Base-by-base conservation (phyloP, 768 basidiomycete species). In the Hypholoma fasciculare region DNA sequence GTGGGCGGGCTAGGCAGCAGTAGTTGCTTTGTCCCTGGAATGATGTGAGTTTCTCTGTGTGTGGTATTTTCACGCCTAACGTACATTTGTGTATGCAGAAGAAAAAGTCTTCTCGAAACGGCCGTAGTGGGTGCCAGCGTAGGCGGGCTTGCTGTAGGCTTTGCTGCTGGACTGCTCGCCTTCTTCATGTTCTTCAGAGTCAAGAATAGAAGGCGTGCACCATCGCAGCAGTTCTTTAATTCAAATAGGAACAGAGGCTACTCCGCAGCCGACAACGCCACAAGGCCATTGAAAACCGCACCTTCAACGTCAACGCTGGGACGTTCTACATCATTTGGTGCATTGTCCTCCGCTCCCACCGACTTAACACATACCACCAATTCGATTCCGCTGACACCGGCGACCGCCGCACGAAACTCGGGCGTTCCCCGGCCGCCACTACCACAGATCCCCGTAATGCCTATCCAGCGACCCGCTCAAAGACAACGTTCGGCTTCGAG, bases 11-110 rank as follows among this genome's bases (percentile, higher is more conserved):
- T 66, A 34, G 72, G 73, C 4, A 63, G 73, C 1, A 75, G 68
- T 14, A 67, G 64, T 16, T 83, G 83, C 58, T 68, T 83, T 19
- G 68, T 72, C n/a, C 72, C 75, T 6, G 71, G 70, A 12, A 63
- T 70, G n/a, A 65, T 76, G 74, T 74, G 63, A 39, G 71, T 60
- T 1, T 54, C 49, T 46, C 44, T 23, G 13, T 36, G 12, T 37
- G 16, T 46, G 19, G 38, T 23, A 26, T 30, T 8, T 17, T 16
- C 30, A 4, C 8, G 20, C 20, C 7, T 34, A 17, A 54, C 27
- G 26, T 3, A 34, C 38, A 13, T 39, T 46, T 44, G 13, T 37
- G 2, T 52, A n/a, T 49, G 30, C 36, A 67, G 66, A 40, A 49
- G 30, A 26, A 63, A 62, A 36, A 47, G 42, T 13, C 20, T 54